Evolutionary conservation across 2,329 filamentous ascomycete genomes (phyloP), one percentile per base, ranked within the genome.

Genomic region (Aspergillus hiratsukae): DNA sequence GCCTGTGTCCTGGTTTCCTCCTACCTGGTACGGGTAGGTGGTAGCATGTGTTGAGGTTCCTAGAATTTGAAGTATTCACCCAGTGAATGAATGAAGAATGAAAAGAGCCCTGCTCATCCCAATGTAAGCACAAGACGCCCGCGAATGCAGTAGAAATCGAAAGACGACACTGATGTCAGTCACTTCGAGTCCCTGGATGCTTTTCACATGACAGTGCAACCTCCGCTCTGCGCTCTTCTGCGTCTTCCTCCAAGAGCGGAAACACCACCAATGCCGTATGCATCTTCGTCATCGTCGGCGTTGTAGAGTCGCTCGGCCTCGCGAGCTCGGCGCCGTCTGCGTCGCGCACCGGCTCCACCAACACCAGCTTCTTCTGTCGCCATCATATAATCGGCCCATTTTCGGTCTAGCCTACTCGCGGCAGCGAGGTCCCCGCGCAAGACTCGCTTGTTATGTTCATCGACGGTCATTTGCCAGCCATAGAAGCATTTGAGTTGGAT

Each of bases 361-460:
- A 83, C 83, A 2, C 87, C 89, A 0, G 89, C 90, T 70, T 97
- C 93, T 72, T 96, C 91, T 51, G 84, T 89, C 17, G 90, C 87
- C 76, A 95, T 90, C 91, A 97, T 97, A 72, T 91, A 96, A 54
- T 95, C 89, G 0, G 88, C 88, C 93, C 93, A 97, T 71, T 93
- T 95, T 61, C 87, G 82, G 78, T 96, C 92, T 21, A 97, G 80
- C n/a, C 90, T 80, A 40, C 81, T 81, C 0, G 94, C 94, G 1
- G 89, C 82, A 0, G 81, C 78, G 57, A 91, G 82, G 59, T 96
- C 89, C 6, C 90, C 90, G 4, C 84, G 80, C 52, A 96, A 73
- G 0, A 97, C 90, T 3, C 92, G 85, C 76, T 92, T 93, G 53
- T 87, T 91, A 73, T 97, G 93, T 72, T 97, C 91, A 63, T 97